Evolutionary conservation across 805 yeast genomes (phyloP), one percentile per base, ranked within the genome.

Genomic region (Pichia rugopelliculosa): DNA sequence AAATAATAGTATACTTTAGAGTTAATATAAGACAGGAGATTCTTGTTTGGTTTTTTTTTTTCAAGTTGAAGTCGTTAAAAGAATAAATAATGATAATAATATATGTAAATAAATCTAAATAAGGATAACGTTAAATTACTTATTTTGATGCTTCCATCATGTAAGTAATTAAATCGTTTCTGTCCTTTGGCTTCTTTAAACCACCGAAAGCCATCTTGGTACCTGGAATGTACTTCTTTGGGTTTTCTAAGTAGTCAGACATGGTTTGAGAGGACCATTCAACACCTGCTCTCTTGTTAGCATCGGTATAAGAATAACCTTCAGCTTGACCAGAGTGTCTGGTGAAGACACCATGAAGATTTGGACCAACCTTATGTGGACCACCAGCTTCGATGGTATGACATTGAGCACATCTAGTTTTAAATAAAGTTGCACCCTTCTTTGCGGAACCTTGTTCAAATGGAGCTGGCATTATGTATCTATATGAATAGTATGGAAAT

Each of bases 131-230:
- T n/a, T 15, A 23, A 42, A 6, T 4, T 15, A 34, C 51, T 65
- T 74, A 76, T 71, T 76, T 76, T 56, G 72, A 57, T 50, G 82
- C 82, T 50, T 64, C 61, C 38, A 62, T 65, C 69, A 91, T 78
- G 85, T 88, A 91, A 63, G 98, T 80, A 66, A 91, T 74, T 71
- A 93, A 76, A 72, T 93, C 98, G 76, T 87, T 87, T 84, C 98
- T 88, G 80, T 93, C 99, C 84, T 89, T 91, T 58, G 89, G 84
- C 82, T 93, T 93, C 90, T 93, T 93, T 74, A 93, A 82, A 77
- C 99, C 99, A 76, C 96, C 99, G 65, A 91, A 93, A 58, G 99
- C 98, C 99, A 93, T 93, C 86, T 93, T 93, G 78, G 98, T 93
- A 73, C 99, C 99, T 70, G 99, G 99, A 62, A 93, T 89, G 80